phyloP scores from a whole-genome alignment of 768 basidiomycete genomes.

The Boletus sp. region DNA sequence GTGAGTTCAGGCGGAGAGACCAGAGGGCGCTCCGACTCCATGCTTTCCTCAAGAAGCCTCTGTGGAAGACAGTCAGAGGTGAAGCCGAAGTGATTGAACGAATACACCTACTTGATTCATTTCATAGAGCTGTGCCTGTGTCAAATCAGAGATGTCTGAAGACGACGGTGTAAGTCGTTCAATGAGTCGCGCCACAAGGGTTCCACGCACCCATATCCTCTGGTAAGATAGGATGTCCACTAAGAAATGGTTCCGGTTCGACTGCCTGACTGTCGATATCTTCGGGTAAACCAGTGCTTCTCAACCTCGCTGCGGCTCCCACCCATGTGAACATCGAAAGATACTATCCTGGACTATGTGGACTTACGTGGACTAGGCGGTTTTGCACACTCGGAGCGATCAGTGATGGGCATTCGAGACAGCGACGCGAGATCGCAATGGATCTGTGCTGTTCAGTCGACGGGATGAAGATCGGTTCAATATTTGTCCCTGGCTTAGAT shows the following conservation, averaged over 20 bases:
- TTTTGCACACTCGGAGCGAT: neutral
- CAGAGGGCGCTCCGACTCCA: conserved; percentile 43
- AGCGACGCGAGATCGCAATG: neutral
- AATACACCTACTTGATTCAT: conserved; percentile 36
- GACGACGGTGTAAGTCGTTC: neutral
- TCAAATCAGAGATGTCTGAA: conserved; percentile 34
- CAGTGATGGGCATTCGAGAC: conserved; percentile 9
- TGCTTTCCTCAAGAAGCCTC: conserved; percentile 40
- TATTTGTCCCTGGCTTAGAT: neutral
- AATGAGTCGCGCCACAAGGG: neutral
- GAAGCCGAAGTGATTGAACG: neutral
- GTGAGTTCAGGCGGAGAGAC: conserved; percentile 55
- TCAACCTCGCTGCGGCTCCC: conserved; percentile 21
- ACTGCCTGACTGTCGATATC: conserved; percentile 4
- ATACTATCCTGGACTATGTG: neutral
- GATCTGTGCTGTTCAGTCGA: neutral
- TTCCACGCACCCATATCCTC: conserved; percentile 28
- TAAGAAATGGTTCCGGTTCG: conserved; percentile 20
- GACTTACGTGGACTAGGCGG: conserved; percentile 29
- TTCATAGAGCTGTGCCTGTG: conserved; percentile 36
- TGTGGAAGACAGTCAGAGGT: conserved; percentile 13
- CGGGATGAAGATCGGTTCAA: neutral
- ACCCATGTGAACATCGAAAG: neutral
- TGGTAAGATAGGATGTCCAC: conserved; percentile 28
- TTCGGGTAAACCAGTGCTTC: conserved; percentile 24